phyloP scores from a whole-genome alignment of 805 yeast genomes.

The Wickerhamia fluorescens region DNA sequence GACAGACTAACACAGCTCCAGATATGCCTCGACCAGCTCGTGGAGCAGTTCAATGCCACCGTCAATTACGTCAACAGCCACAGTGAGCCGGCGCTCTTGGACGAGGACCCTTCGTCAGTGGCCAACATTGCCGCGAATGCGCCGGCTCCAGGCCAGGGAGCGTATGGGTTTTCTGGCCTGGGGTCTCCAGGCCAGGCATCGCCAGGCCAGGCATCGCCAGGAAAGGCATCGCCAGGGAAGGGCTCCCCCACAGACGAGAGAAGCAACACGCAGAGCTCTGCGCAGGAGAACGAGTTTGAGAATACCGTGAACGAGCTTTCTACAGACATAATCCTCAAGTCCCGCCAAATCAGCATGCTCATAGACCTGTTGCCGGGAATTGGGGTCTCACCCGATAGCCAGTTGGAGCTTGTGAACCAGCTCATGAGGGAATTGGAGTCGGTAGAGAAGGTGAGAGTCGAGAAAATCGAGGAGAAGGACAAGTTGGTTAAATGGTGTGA shows the following conservation, averaged over 20 bases:
- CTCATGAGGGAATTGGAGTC: slow-evolving; percentile 55
- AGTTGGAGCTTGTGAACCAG: slow-evolving; percentile 53
- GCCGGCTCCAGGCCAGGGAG: slow-evolving; percentile 3
- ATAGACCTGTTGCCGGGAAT: slow-evolving; percentile 91
- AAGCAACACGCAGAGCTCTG: neutral
- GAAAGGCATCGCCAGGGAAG: no score
- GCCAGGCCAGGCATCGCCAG: slow-evolving; percentile 1
- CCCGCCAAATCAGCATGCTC: slow-evolving; percentile 78
- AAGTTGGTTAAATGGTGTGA: slow-evolving; percentile 55
- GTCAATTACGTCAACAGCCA: slow-evolving; percentile 54
- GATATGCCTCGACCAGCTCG: slow-evolving; percentile 74
- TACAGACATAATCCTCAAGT: slow-evolving; percentile 75
- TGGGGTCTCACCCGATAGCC: slow-evolving; percentile 74
- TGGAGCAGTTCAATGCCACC: slow-evolving; percentile 76
- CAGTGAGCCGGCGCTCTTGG: slow-evolving; percentile 37
- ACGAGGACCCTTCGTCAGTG: slow-evolving; percentile 55
- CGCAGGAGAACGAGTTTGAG: slow-evolving; percentile 8
- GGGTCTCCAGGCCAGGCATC: slow-evolving; percentile 3
- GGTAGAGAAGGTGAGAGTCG: slow-evolving; percentile 52
- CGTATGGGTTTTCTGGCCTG: slow-evolving; percentile 1
- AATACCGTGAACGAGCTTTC: slow-evolving; percentile 68
- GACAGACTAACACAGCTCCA: slow-evolving; percentile 89
- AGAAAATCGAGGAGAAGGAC: slow-evolving; percentile 59
- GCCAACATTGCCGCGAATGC: slow-evolving; percentile 14
- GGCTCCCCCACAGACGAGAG: neutral